These are phyloP conservation scores for Lathyrus aphaca DNA, from an alignment of 306 rosid species.

Conservation along the genomic window DNA sequence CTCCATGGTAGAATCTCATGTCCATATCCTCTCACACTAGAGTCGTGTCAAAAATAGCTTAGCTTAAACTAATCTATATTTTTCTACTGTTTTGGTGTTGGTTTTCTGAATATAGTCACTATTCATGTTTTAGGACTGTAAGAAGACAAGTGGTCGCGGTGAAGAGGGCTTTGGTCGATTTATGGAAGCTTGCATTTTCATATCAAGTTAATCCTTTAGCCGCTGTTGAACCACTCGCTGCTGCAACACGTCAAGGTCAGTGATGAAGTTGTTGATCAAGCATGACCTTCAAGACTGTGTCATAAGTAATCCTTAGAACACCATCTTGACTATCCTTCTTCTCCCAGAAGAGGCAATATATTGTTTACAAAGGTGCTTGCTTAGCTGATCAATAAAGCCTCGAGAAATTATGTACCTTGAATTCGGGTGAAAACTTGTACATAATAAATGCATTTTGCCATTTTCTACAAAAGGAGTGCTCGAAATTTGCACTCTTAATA, in stretches of 20 bases:
- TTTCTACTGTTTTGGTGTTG: not conserved
- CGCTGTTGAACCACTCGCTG: slow-evolving; percentile 63
- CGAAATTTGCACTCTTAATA: not conserved
- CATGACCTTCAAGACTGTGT: slow-evolving; percentile 26
- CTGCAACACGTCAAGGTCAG: slow-evolving; percentile 46
- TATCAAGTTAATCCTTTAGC: slow-evolving; percentile 91
- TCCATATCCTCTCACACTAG: slow-evolving; percentile 17
- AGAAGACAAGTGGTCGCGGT: slow-evolving; percentile 47
- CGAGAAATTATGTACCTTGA: not conserved
- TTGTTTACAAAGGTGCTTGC: slow-evolving; percentile 23
- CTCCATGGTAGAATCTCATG: not conserved
- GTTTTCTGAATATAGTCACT: slow-evolving; percentile 30
- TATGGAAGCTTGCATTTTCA: slow-evolving; percentile 93
- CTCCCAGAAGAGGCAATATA: slow-evolving; percentile 1
- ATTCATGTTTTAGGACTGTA: slow-evolving; percentile 49
- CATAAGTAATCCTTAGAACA: slow-evolving; percentile 21
- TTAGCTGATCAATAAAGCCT: slow-evolving; percentile 27
- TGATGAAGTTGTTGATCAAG: slow-evolving; percentile 42
- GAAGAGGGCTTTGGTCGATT: slow-evolving; percentile 66
- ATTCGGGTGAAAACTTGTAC: slow-evolving; percentile 7
- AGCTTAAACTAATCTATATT: slow-evolving; percentile 13
- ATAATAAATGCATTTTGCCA: slow-evolving; percentile 3
- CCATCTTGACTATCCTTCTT: slow-evolving; percentile 9
- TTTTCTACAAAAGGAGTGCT: slow-evolving; percentile 19
- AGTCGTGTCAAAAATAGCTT: slow-evolving; percentile 9